A percentile compares a stretch with the other conserved stretches of the same genome.
These are phyloP conservation scores for Dactylellina cionopaga DNA, from an alignment of 2,329 filamentous ascomycete genomes.

Conservation along the genomic window DNA sequence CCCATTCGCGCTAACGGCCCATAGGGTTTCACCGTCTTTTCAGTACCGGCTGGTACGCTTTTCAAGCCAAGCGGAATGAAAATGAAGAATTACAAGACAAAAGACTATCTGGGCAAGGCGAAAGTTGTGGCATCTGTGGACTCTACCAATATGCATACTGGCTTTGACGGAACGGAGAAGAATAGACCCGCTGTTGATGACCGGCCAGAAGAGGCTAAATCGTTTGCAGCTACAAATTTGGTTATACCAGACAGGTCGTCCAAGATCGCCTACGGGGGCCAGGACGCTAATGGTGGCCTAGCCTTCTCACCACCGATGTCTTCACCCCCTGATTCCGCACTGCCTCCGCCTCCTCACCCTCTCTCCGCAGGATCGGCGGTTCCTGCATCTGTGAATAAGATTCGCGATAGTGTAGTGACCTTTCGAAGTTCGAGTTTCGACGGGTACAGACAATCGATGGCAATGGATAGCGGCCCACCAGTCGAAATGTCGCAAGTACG, in stretches of 20 bases:
- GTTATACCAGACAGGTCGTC: slow-evolving; percentile 78
- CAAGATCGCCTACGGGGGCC: slow-evolving; percentile 28
- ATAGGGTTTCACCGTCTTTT: slow-evolving; percentile 97
- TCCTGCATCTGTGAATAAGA: slow-evolving; percentile 27
- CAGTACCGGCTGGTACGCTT: slow-evolving; percentile 94
- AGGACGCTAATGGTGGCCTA: slow-evolving; percentile 63
- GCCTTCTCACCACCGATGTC: slow-evolving; percentile 24
- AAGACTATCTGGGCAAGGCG: slow-evolving; percentile 97
- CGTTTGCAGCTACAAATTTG: slow-evolving; percentile 89
- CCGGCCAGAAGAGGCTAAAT: slow-evolving; percentile 82
- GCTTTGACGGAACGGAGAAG: slow-evolving; percentile 80
- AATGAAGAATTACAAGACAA: slow-evolving; percentile 96
- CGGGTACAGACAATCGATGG: slow-evolving; percentile 55
- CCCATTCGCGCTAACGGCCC: neutral
- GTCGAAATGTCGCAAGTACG: slow-evolving; percentile 39
- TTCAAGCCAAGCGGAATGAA: slow-evolving; percentile 97
- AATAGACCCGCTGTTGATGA: slow-evolving; percentile 76
- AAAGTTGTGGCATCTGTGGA: slow-evolving; percentile 88
- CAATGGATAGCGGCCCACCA: slow-evolving; percentile 53
- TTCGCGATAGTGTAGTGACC: slow-evolving; percentile 36
- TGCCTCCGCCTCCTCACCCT: slow-evolving; percentile 80
- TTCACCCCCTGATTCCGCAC: slow-evolving; percentile 16
- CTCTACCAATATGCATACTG: slow-evolving; percentile 79
- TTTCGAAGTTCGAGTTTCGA: slow-evolving; percentile 60
- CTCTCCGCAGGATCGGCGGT: slow-evolving; percentile 80